These are phyloP conservation scores for Fagus crenata DNA, from an alignment of 306 rosid genomes.

Conservation along the genomic window DNA sequence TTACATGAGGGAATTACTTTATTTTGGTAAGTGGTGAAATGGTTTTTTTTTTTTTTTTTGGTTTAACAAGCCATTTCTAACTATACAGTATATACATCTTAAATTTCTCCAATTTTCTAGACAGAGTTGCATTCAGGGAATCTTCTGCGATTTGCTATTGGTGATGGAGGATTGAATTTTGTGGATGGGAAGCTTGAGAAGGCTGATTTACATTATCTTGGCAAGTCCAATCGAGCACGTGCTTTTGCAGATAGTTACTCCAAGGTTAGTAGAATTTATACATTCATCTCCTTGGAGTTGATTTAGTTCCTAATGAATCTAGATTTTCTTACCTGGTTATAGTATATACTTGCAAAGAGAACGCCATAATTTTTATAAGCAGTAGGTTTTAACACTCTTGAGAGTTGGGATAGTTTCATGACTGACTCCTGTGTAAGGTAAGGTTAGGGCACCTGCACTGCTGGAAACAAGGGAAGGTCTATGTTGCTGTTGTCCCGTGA, in stretches of 20 bases:
- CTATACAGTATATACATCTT: background rate
- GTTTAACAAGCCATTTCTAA: slow-evolving; percentile 5
- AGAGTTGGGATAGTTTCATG: background rate
- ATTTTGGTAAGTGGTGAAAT: background rate
- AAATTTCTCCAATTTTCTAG: slow-evolving; percentile 47
- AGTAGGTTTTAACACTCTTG: background rate
- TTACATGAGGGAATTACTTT: background rate
- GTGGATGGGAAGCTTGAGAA: slow-evolving; percentile 76
- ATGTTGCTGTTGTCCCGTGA: slow-evolving; percentile 1
- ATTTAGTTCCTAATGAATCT: background rate
- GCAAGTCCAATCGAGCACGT: slow-evolving; percentile 73
- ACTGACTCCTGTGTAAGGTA: background rate
- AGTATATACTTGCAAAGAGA: background rate
- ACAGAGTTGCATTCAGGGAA: slow-evolving; percentile 57
- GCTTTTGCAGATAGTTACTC: slow-evolving; percentile 95
- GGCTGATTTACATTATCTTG: slow-evolving; percentile 73
- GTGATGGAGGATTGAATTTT: slow-evolving; percentile 67
- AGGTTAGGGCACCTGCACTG: background rate
- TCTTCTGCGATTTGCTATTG: slow-evolving; percentile 77
- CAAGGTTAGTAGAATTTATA: slow-evolving; percentile 59
- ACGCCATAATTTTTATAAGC: background rate
- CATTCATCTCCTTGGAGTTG: slow-evolving; percentile 6
- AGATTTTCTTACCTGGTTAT: slow-evolving; percentile 4
- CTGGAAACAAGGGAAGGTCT: background rate
- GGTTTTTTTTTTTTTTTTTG: background rate